phyloP scores from a whole-genome alignment of 306 rosid species.

The Oemleria cerasiformis region DNA sequence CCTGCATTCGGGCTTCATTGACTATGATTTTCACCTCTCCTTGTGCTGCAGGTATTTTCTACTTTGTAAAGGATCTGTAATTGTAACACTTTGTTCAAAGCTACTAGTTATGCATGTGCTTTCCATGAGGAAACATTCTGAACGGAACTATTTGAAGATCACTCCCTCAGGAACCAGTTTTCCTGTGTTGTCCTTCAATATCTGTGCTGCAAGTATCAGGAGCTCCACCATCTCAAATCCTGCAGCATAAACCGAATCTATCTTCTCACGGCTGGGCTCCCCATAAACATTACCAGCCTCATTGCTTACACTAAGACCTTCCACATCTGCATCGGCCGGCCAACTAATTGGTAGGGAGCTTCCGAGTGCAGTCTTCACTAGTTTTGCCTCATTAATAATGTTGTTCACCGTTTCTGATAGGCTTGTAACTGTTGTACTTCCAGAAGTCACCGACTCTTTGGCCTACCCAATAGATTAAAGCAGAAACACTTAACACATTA shows the following conservation, averaged over 20 bases:
- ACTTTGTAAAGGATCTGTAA: not conserved
- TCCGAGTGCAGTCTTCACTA: conserved; percentile 81
- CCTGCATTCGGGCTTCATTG: not conserved
- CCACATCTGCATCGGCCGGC: conserved; percentile 63
- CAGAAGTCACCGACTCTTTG: conserved; percentile 43
- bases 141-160: not conserved
- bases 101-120: not conserved
- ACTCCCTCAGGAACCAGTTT: conserved; percentile 26
- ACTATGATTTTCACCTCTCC: no score
- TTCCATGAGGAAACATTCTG: not conserved
- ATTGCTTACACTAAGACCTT: conserved; percentile 30
- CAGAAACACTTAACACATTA: not conserved
- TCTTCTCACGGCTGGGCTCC: conserved; percentile 49
- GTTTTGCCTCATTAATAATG: conserved; percentile 67
- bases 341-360: conserved; percentile 88
- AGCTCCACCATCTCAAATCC: conserved; percentile 99
- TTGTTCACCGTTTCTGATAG: conserved; percentile 46
- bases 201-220: conserved; percentile 65
- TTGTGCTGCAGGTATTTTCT: no score
- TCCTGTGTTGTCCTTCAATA: conserved; percentile 43
- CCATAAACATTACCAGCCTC: conserved; percentile 30
- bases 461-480: conserved; percentile 46
- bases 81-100: not conserved
- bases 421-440: conserved; percentile 35
- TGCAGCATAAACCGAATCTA: conserved; percentile 69